These are phyloP conservation scores for Symbiodinium pilosum DNA, from an alignment of 73 alveolate genomes.

Conservation along the genomic window DNA sequence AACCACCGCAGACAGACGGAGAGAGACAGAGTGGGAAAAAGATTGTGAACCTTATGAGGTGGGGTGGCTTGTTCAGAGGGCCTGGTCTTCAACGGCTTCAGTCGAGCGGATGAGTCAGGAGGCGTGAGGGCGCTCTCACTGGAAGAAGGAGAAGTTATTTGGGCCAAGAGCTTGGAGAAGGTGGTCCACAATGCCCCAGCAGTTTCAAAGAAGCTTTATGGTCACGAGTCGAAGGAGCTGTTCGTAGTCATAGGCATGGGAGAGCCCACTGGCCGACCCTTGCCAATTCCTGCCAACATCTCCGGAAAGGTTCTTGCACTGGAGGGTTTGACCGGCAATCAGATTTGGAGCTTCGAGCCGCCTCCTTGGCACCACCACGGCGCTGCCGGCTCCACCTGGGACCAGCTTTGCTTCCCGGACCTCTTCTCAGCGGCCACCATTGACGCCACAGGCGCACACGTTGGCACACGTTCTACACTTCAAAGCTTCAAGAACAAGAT, in stretches of 20 bases:
- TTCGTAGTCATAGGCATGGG: background rate
- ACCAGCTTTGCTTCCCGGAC: background rate
- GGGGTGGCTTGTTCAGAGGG: background rate
- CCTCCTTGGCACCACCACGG: conserved; percentile 10
- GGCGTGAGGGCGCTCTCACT: background rate
- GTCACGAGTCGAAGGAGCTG: background rate
- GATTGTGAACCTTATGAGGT: background rate
- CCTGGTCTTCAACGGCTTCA: background rate
- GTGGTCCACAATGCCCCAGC: background rate
- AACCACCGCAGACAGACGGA: background rate
- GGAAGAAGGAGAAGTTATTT: background rate
- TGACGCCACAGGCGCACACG: too few relatives aligned
- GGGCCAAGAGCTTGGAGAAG: background rate
- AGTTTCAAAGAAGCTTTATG: background rate
- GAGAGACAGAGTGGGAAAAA: background rate
- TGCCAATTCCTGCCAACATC: background rate
- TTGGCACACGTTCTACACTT: too few relatives aligned
- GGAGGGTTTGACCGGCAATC: background rate
- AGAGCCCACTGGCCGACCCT: background rate
- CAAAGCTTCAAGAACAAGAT: too few relatives aligned
- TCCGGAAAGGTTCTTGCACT: background rate
- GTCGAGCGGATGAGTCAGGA: background rate
- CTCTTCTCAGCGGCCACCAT: background rate
- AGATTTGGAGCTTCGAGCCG: background rate
- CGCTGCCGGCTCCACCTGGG: background rate